Evolutionary conservation across 176 grass and related monocot species (phyloP).

Genomic region (Tuctoria greenei): DNA sequence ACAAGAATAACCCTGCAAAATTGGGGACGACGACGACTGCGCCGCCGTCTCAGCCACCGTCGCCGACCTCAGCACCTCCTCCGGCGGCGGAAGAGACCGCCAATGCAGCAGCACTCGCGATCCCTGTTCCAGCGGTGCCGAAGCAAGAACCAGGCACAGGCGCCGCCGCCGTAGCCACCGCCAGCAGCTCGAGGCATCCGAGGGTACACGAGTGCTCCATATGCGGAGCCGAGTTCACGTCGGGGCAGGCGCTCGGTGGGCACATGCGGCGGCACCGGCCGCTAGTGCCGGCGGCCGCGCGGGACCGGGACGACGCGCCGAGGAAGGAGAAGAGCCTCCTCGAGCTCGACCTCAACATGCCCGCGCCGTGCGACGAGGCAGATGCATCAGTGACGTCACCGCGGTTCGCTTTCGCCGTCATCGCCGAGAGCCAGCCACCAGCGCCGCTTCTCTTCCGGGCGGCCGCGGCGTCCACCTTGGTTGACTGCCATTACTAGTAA

Average conservation of each 20-base stretch:
- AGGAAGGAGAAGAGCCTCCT: conserved; percentile 59
- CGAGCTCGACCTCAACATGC: conserved; percentile 86
- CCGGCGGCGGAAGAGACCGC: too few species aligned
- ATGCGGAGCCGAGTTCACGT: conserved; percentile 80
- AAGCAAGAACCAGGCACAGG: conserved; percentile 22
- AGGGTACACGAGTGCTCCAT: conserved; percentile 80
- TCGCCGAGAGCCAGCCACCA: not conserved
- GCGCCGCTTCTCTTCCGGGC: conserved; percentile 43
- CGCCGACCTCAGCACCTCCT: too few species aligned
- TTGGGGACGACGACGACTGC: not conserved
- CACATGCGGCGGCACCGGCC: conserved; percentile 95
- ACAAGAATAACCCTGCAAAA: not conserved
- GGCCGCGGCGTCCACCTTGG: conserved; percentile 70
- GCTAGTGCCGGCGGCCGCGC: conserved; percentile 31
- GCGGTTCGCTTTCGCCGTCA: conserved; percentile 29
- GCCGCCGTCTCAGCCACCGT: too few species aligned
- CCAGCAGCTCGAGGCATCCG: conserved; percentile 25
- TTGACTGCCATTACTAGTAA: conserved; percentile 83
- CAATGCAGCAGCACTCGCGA: conserved; percentile 36
- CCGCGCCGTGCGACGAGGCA: conserved; percentile 48
- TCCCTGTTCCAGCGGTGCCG: conserved; percentile 9
- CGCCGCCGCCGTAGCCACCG: not conserved
- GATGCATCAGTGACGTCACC: not conserved
- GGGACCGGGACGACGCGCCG: conserved; percentile 5
- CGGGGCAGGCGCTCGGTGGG: conserved; percentile 88